Evolutionary conservation across 1,139 yeast genomes (phyloP).

Genomic region (Saccharomyces hybrid): DNA sequence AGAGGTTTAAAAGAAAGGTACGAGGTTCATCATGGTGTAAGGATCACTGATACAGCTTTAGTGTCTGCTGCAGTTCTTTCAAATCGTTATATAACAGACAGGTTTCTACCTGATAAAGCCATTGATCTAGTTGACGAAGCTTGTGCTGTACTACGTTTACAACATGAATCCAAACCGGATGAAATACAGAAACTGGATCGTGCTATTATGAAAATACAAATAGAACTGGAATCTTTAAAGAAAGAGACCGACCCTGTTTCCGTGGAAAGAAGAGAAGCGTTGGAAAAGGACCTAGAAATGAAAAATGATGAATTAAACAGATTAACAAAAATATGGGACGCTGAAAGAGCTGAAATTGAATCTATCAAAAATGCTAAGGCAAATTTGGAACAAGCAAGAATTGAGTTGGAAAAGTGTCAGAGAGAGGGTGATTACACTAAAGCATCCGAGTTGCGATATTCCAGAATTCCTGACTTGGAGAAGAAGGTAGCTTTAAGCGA

Average conservation of each 20-base stretch:
- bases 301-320: constrained; percentile 61
- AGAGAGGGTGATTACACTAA: constrained; percentile 77
- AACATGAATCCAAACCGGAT: constrained; percentile 96
- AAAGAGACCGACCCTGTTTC: constrained; percentile 88
- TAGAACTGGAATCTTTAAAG: constrained; percentile 84
- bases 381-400: constrained; percentile 74
- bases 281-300: constrained; percentile 55
- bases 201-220: constrained; percentile 85
- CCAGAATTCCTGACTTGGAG: constrained; percentile 76
- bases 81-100: constrained; percentile 83
- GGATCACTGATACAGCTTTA: constrained; percentile 85
- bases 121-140: constrained; percentile 96
- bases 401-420: constrained; percentile 73
- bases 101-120: constrained; percentile 92
- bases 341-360: constrained; percentile 68
- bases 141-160: constrained; percentile 85
- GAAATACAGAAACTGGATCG: constrained; percentile 86
- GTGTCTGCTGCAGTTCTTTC: constrained; percentile 91
- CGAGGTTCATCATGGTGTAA: constrained; percentile 98
- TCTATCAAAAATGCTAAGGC: constrained; percentile 70
- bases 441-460: constrained; percentile 85
- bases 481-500: constrained; percentile 48
- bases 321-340: constrained; percentile 78
- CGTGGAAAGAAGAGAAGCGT: constrained; percentile 55
- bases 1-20: constrained; percentile 90